phyloP scores from a whole-genome alignment of 257 asterid species.

The Ballota nigra region DNA sequence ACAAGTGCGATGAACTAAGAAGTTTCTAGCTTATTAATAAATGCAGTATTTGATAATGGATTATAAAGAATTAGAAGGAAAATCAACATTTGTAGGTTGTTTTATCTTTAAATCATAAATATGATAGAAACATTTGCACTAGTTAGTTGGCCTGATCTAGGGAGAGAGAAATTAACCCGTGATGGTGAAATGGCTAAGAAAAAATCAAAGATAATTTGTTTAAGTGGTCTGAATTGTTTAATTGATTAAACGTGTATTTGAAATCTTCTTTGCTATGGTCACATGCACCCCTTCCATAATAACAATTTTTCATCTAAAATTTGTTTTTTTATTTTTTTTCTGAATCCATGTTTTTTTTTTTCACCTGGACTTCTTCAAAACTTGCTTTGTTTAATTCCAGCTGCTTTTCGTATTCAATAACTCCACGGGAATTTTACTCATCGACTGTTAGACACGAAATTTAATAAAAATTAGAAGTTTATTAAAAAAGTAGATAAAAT shows the following conservation, averaged over 20 bases:
- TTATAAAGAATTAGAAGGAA: neutral
- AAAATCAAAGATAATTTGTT: neutral
- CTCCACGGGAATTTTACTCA: no score
- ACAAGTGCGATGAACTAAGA: neutral
- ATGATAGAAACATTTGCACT: slow-evolving; percentile 6
- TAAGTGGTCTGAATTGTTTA: neutral
- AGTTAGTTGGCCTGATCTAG: neutral
- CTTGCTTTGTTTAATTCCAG: neutral
- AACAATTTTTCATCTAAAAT: neutral
- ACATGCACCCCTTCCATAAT: neutral
- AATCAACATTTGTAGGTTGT: neutral
- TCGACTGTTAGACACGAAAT: no score
- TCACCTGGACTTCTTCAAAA: neutral
- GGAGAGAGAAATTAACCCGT: neutral
- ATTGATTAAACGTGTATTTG: neutral
- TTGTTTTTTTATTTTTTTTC: neutral
- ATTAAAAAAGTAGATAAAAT: no score
- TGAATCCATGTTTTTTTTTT: neutral
- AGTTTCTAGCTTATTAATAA: neutral
- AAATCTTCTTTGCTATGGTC: neutral
- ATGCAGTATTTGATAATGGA: neutral
- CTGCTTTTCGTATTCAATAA: no score
- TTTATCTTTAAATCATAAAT: neutral
- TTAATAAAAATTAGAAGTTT: no score
- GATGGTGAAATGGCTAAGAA: neutral